Conservation (phyloP, 2,329 filamentous ascomycete species). For the Zalaria sp. region DNA sequence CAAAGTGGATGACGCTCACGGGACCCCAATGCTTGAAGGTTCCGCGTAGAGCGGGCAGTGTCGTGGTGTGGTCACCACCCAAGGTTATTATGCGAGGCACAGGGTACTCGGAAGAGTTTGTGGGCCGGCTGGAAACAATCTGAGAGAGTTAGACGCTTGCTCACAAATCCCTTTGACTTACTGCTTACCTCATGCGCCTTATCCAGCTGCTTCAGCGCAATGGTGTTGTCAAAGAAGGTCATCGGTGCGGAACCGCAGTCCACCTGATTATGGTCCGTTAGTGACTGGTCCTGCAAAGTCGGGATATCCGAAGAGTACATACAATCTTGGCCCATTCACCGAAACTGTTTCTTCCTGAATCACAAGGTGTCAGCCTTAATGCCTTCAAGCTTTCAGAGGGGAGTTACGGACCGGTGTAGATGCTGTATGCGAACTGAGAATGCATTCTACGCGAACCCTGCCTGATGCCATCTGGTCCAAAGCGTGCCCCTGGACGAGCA, state of each 20-base stretch:
- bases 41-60: conserved; percentile 36
- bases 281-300: no score
- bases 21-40: conserved; percentile 36
- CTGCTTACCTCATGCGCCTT: conserved; percentile 32
- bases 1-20: conserved; percentile 45
- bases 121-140: conserved; percentile 30
- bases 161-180: background rate
- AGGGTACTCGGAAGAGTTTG: conserved; percentile 25
- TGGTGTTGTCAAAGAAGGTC: conserved; percentile 34
- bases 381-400: no score
- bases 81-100: conserved; percentile 38
- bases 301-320: no score
- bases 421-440: conserved; percentile 25
- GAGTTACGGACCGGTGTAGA: conserved; percentile 32
- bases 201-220: conserved; percentile 39
- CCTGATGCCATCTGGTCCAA: conserved; percentile 38
- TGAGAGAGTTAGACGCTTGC: conserved; percentile 7
- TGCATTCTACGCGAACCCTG: conserved; percentile 34
- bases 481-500: conserved; percentile 25
- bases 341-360: conserved; percentile 24
- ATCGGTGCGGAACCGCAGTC: conserved; percentile 43
- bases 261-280: no score
- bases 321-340: conserved; percentile 36
- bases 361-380: no score
- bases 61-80: conserved; percentile 44